Conservation (phyloP, 2,329 filamentous ascomycete species). For the Sporothrix schenckii region DNA sequence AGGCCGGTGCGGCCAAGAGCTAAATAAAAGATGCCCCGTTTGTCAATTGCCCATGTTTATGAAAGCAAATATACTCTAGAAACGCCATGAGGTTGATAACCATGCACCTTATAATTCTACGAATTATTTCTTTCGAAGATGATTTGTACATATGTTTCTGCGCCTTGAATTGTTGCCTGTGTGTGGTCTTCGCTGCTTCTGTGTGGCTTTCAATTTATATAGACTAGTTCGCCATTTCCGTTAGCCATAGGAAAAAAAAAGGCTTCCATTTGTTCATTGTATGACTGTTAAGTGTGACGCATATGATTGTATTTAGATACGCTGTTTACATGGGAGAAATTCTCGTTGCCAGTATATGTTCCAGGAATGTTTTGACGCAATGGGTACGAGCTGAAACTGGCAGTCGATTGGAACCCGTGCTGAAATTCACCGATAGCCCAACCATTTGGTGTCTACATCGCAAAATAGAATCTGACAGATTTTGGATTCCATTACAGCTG, state of each 20-base stretch:
- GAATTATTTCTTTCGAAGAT: not conserved
- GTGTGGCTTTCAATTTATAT: too few species aligned
- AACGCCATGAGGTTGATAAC: not conserved
- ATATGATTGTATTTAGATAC: not conserved
- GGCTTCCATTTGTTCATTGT: not conserved
- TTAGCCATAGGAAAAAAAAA: not conserved
- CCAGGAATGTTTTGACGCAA: not conserved
- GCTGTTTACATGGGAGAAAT: not conserved
- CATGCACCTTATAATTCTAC: not conserved
- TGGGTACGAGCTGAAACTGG: slow-evolving; percentile 10
- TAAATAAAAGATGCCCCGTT: slow-evolving; percentile 44
- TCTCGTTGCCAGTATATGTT: not conserved
- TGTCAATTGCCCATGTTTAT: not conserved
- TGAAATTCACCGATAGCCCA: not conserved
- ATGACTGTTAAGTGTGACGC: not conserved
- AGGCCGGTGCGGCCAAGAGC: slow-evolving; percentile 79
- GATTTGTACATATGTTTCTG: not conserved
- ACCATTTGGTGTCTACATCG: not conserved
- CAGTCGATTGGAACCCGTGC: slow-evolving; percentile 1
- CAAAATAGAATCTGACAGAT: too few species aligned
- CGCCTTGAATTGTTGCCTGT: too few species aligned
- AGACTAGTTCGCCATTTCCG: not conserved
- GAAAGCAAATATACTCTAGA: not conserved
- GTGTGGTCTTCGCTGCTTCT: too few species aligned
- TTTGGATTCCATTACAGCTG: not conserved